phyloP scores from a whole-genome alignment of 306 rosid species.

The Cucumis hystrix region DNA sequence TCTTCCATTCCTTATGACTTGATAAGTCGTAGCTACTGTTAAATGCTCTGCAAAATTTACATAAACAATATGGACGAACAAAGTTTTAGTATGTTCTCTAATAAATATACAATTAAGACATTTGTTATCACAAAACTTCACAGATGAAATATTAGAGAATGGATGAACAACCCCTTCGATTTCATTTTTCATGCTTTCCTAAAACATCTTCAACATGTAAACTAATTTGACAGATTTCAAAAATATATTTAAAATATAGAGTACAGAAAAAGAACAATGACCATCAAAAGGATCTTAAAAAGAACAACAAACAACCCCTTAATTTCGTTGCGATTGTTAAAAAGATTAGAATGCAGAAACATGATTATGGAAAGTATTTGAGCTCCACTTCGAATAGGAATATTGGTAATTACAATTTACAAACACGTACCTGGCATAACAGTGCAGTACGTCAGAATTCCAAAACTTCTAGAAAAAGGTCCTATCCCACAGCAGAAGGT shows the following conservation, averaged over 20 bases:
- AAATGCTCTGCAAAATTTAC: not conserved
- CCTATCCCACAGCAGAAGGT: conserved; percentile 25
- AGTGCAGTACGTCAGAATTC: conserved; percentile 17
- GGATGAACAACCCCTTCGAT: not conserved
- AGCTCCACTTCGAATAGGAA: not conserved
- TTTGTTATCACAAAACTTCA: not conserved
- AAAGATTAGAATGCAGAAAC: not conserved
- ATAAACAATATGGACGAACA: not conserved
- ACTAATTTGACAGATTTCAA: not conserved
- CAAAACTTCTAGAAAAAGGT: conserved; percentile 13
- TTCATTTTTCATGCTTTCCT: not conserved
- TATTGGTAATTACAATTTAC: not conserved
- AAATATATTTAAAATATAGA: not conserved
- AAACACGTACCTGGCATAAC: conserved; percentile 42
- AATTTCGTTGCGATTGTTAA: not conserved
- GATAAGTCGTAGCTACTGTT: not conserved
- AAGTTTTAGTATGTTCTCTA: not conserved
- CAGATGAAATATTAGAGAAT: not conserved
- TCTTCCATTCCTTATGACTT: not conserved
- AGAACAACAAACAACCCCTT: not conserved
- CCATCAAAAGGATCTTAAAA: not conserved
- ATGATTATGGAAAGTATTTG: not conserved
- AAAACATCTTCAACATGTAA: not conserved
- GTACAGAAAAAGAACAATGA: not conserved
- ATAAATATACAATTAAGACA: not conserved